Percentiles rank a stretch among this genome's conserved stretches.
phyloP scores from a whole-genome alignment of 2,329 filamentous ascomycete species.

The Diatrype stigma region DNA sequence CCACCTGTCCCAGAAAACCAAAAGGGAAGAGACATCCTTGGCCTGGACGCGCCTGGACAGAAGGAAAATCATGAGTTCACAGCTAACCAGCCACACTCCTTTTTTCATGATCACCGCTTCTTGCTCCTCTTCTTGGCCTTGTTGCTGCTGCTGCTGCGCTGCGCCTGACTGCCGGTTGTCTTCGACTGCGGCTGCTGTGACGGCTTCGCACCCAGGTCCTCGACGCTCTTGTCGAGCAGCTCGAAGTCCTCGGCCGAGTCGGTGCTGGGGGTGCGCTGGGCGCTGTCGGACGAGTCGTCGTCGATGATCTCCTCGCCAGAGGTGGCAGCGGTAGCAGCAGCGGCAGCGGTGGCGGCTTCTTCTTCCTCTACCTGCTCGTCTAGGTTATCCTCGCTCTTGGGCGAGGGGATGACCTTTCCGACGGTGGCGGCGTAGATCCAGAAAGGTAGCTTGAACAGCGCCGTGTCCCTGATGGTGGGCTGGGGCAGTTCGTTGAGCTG shows the following conservation, averaged over 20 bases:
- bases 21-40: no score
- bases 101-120: slow-evolving; percentile 51
- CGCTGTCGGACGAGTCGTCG: slow-evolving; percentile 41
- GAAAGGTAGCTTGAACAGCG: slow-evolving; percentile 72
- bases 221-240: slow-evolving; percentile 57
- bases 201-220: slow-evolving; percentile 45
- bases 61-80: no score
- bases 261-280: slow-evolving; percentile 50
- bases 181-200: slow-evolving; percentile 40
- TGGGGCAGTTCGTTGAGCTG: slow-evolving; percentile 74
- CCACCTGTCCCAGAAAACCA: no score
- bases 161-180: slow-evolving; percentile 40
- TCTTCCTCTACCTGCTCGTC: slow-evolving; percentile 32
- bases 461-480: slow-evolving; percentile 78
- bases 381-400: slow-evolving; percentile 20
- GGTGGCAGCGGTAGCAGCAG: neutral
- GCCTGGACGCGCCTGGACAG: no score
- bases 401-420: slow-evolving; percentile 44
- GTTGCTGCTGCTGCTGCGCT: slow-evolving; percentile 29
- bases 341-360: slow-evolving; percentile 20
- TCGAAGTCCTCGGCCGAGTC: slow-evolving; percentile 61
- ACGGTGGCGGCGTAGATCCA: slow-evolving; percentile 62
- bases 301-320: slow-evolving; percentile 29
- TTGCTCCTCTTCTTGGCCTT: slow-evolving; percentile 51
- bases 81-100: no score